phyloP scores from a whole-genome alignment of 169 alveolate genomes.

The Haemoproteus tartakovskyi region DNA sequence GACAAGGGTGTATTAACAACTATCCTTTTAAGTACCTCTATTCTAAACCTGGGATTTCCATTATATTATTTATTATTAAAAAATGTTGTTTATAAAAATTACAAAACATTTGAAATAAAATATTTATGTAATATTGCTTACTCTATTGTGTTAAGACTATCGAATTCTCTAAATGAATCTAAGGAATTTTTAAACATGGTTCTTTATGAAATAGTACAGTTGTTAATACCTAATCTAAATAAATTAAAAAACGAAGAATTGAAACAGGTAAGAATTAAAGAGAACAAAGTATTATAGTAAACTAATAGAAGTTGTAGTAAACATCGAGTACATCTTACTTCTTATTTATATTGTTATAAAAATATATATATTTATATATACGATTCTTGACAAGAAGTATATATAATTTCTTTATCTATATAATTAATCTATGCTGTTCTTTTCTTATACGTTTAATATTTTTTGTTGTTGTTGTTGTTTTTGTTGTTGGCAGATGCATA shows the following conservation, averaged over 20 bases:
- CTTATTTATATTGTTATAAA: too few species aligned
- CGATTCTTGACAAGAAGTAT: too few species aligned
- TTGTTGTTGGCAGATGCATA: conserved; percentile 32
- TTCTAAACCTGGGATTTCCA: conserved; percentile 4
- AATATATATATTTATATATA: too few species aligned
- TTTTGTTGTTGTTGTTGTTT: too few species aligned
- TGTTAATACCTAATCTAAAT: conserved; percentile 12
- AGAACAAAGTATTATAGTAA: too few species aligned
- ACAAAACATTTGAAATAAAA: conserved; percentile 39
- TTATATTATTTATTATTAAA: background rate
- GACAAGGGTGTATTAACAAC: conserved; percentile 58
- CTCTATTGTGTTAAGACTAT: conserved; percentile 31
- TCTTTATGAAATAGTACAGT: background rate
- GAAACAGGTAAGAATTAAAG: conserved; percentile 21
- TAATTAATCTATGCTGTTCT: too few species aligned
- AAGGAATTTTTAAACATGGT: background rate
- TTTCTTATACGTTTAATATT: too few species aligned
- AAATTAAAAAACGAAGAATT: conserved; percentile 48
- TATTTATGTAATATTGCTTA: conserved; percentile 48
- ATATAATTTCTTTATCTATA: too few species aligned
- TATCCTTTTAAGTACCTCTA: conserved; percentile 28
- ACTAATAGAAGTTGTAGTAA: too few species aligned
- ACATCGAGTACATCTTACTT: too few species aligned
- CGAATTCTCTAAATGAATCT: background rate
- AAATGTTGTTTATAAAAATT: conserved; percentile 17